Evolutionary conservation across 805 yeast species (phyloP).

Genomic region (Middelhovenomyces tepae): DNA sequence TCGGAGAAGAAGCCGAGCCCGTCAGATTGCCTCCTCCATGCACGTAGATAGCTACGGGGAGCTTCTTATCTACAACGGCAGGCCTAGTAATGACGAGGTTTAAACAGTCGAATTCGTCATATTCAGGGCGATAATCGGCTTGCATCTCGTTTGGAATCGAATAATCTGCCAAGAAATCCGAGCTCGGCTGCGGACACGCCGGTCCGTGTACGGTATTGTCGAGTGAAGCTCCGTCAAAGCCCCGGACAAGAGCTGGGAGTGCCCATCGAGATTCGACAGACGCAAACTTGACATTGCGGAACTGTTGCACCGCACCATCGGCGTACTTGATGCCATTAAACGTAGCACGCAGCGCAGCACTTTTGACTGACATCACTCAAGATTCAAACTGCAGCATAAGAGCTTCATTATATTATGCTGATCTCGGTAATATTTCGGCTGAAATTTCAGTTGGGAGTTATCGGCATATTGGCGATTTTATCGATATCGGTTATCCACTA

Average conservation of each 20-base stretch:
- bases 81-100: constrained; percentile 25
- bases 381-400: too few species aligned
- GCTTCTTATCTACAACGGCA: constrained; percentile 3
- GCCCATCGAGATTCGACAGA: constrained; percentile 1
- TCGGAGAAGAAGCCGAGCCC: constrained; percentile 25
- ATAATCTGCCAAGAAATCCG: constrained; percentile 15
- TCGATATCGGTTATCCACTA: too few species aligned
- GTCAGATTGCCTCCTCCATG: constrained; percentile 32
- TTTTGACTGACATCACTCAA: too few species aligned
- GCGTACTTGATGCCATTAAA: constrained; percentile 30
- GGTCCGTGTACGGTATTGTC: too few species aligned
- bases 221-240: too few species aligned
- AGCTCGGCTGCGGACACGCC: constrained; percentile 17
- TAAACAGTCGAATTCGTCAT: constrained; percentile 26
- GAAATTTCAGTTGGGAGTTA: too few species aligned
- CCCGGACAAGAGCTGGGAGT: too few species aligned
- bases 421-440: too few species aligned
- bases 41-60: constrained; percentile 32
- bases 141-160: too few species aligned
- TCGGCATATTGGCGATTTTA: too few species aligned
- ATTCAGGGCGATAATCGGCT: too few species aligned
- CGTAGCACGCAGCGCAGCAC: constrained; percentile 26
- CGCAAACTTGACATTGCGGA: constrained; percentile 3
- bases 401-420: too few species aligned
- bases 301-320: constrained; percentile 30